Conservation (phyloP, 2,329 filamentous ascomycete genomes). For the Neonectria faginata region DNA sequence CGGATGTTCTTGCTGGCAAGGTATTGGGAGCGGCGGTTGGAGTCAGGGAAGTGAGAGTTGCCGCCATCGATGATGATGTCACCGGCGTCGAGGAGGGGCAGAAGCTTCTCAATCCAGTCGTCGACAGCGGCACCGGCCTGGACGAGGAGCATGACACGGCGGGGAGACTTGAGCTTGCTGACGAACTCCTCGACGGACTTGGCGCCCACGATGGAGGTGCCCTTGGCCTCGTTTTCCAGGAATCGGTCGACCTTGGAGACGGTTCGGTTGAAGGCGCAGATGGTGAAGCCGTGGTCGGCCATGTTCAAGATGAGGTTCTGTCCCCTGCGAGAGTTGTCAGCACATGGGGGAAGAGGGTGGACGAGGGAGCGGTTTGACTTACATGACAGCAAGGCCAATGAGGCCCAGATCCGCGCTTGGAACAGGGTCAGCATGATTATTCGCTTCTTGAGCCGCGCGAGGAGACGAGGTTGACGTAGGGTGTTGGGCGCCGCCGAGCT, state of each 20-base stretch:
- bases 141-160: conserved; percentile 98
- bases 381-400: conserved; percentile 93
- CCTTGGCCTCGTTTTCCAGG: conserved; percentile 90
- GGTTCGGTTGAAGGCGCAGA: conserved; percentile 98
- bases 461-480: conserved; percentile 45
- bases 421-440: conserved; percentile 66
- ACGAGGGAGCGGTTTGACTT: conserved; percentile 52
- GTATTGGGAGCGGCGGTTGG: conserved; percentile 96
- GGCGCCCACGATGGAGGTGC: conserved; percentile 95
- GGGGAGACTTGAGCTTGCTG: conserved; percentile 95
- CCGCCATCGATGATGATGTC: conserved; percentile 99
- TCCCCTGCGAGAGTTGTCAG: conserved; percentile 59
- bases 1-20: conserved; percentile 87
- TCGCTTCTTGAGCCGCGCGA: conserved; percentile 47
- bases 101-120: conserved; percentile 96
- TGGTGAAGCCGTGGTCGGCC: conserved; percentile 93
- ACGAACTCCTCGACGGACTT: conserved; percentile 95
- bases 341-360: conserved; percentile 26
- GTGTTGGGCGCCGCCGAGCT: conserved; percentile 72
- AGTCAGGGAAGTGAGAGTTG: conserved; percentile 99
- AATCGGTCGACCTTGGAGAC: conserved; percentile 98
- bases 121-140: conserved; percentile 98
- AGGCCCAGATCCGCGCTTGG: conserved; percentile 88
- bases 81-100: conserved; percentile 83
- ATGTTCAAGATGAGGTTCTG: conserved; percentile 92